Conservation (phyloP, 768 basidiomycete genomes). For the Rhodotorula kratochvilovae region DNA sequence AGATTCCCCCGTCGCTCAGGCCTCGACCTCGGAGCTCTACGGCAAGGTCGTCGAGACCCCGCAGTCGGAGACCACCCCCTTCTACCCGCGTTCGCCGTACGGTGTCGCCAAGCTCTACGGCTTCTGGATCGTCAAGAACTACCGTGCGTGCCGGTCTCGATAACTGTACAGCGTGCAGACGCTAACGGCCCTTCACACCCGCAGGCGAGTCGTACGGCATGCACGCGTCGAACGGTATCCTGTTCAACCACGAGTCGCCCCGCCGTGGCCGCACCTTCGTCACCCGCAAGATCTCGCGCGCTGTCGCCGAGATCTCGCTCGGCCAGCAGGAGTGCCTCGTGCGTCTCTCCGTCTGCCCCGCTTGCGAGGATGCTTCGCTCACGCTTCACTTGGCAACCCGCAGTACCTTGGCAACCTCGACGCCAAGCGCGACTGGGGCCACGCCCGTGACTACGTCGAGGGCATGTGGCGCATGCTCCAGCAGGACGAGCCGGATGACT, state of each 20-base stretch:
- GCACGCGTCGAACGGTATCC: conserved; percentile 92
- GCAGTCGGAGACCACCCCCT: conserved; percentile 91
- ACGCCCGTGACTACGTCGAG: conserved; percentile 78
- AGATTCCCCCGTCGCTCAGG: conserved; percentile 46
- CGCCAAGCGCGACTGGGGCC: conserved; percentile 95
- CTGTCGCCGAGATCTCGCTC: conserved; percentile 82
- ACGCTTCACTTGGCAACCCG: background rate
- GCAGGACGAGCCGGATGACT: conserved; percentile 75
- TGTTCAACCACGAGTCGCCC: conserved; percentile 98
- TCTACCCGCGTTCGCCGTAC: conserved; percentile 97
- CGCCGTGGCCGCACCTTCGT: conserved; percentile 91
- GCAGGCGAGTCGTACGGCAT: conserved; percentile 93
- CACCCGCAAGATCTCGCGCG: conserved; percentile 87
- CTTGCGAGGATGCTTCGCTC: no score
- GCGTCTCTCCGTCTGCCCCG: background rate
- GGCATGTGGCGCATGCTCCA: conserved; percentile 98
- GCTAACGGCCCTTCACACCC: conserved; percentile 47
- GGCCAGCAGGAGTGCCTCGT: conserved; percentile 78
- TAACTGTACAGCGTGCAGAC: background rate
- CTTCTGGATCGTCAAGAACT: conserved; percentile 50
- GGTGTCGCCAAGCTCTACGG: conserved; percentile 80
- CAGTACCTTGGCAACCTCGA: conserved; percentile 87
- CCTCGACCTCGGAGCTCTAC: conserved; percentile 93
- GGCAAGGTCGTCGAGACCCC: conserved; percentile 94
- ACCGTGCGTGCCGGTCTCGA: conserved; percentile 32